These are phyloP conservation scores for Pichia scutulata DNA, from an alignment of 805 yeast species.

Conservation along the genomic window DNA sequence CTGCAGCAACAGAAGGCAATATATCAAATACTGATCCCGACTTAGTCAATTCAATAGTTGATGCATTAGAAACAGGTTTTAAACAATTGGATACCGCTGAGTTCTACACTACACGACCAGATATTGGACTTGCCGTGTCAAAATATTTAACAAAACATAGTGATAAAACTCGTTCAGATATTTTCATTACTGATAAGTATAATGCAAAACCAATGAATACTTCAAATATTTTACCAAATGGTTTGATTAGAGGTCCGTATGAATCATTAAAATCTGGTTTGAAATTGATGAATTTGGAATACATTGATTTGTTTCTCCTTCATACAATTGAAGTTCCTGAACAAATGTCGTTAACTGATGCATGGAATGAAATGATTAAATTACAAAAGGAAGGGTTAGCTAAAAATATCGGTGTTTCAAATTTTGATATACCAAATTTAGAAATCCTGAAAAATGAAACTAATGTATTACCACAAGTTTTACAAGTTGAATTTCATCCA, in stretches of 20 bases:
- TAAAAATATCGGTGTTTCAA: conserved; percentile 41
- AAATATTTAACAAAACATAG: conserved; percentile 24
- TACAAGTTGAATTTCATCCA: conserved; percentile 62
- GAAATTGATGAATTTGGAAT: conserved; percentile 39
- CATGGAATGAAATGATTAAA: conserved; percentile 43
- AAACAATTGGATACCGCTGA: conserved; percentile 62
- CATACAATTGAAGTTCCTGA: conserved; percentile 45
- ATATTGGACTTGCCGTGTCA: conserved; percentile 49
- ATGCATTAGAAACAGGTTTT: conserved; percentile 45
- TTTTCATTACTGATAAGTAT: conserved; percentile 57
- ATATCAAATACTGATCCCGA: conserved; percentile 20
- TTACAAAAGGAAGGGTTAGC: conserved; percentile 46
- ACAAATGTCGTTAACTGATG: conserved; percentile 33
- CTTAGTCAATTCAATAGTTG: conserved; percentile 37
- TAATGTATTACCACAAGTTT: conserved; percentile 42
- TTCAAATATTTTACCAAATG: conserved; percentile 11
- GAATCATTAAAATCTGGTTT: conserved; percentile 40
- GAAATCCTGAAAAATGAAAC: conserved; percentile 33
- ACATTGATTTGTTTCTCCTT: conserved; percentile 53
- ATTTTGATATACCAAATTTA: conserved; percentile 41
- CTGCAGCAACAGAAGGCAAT: conserved; percentile 13
- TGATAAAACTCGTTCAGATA: conserved; percentile 32
- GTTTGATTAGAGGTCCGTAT: conserved; percentile 34
- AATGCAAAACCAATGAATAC: conserved; percentile 18
- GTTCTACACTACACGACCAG: conserved; percentile 48